phyloP scores from a whole-genome alignment of 352 stramenopile species.

The Globisporangium abappressorium region DNA sequence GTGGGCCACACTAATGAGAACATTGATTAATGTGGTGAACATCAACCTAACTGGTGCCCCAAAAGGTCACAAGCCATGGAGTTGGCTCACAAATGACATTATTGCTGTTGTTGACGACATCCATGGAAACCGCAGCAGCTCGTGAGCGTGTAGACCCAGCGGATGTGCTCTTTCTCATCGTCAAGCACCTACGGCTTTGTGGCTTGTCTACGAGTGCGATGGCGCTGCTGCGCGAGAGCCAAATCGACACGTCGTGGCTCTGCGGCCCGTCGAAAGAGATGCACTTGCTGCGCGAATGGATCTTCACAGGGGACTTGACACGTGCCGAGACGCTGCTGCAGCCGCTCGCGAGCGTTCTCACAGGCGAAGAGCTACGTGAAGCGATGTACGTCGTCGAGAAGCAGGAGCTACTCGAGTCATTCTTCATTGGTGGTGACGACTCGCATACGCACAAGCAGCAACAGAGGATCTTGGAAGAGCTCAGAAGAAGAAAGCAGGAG shows the following conservation, averaged over 20 bases:
- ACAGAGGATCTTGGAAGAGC: constrained; percentile 15
- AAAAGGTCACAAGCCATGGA: not conserved
- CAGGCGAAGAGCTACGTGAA: constrained; percentile 16
- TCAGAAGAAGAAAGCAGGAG: constrained; percentile 1
- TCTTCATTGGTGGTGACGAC: constrained; percentile 10
- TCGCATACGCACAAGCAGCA: not conserved
- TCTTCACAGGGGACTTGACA: constrained; percentile 46
- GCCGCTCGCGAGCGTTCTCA: constrained; percentile 27
- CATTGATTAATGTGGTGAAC: not conserved
- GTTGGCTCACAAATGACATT: not conserved
- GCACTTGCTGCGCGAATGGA: constrained; percentile 44
- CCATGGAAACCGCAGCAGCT: not conserved
- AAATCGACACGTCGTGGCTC: constrained; percentile 55
- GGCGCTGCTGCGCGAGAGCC: constrained; percentile 50
- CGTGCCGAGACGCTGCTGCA: constrained; percentile 35
- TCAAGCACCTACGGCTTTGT: constrained; percentile 38
- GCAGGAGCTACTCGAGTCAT: constrained; percentile 35
- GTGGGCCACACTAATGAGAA: not conserved
- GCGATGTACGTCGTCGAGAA: constrained; percentile 29
- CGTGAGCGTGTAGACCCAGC: not conserved
- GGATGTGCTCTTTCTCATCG: constrained; percentile 56
- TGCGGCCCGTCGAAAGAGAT: constrained; percentile 46
- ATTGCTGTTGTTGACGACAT: not conserved
- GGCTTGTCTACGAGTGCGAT: constrained; percentile 38
- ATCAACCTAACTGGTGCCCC: not conserved